Base-by-base conservation (phyloP, 2,329 filamentous ascomycete genomes). In the Pestalotiopsis sp. region DNA sequence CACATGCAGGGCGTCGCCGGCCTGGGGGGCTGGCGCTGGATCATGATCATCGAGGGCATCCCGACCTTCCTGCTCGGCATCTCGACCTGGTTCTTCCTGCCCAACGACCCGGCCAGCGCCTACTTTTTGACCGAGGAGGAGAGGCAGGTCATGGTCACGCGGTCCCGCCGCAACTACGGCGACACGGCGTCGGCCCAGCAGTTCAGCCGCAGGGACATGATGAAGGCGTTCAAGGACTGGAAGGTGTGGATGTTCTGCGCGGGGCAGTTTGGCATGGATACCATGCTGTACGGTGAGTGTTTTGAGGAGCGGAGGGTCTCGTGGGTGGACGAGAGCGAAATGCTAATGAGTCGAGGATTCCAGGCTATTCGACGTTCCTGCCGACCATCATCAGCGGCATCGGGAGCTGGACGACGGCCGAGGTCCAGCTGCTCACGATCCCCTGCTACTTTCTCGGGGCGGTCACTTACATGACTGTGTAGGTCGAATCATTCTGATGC, bases 381-480 rank as follows among this genome's bases (percentile, higher is more conserved):
- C 93, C 93, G 0, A 94, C 92, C 4, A 95, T 95, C 72, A 93
- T 95, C 77, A 83, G 88, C 57, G 89, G 86, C 3, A 87, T 95
- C 65, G 90, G 91, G 3, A 69, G 73, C 12, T 93, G 91, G 83
- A 84, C 87, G 0, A 82, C 83, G 0, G 87, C 91, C 0, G 84
- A 92, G 74, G 88, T 93, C 5, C 92, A 95, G 77, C 88, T 93
- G 39, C 85, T 95, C 41, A 95, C 93, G 0, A 92, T 95, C 61
- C 93, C 93, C 0, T 93, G 91, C 78, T 95, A 95, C 76, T 88
- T 89, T 4, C 78, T 94, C 4, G 93, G 92, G 3, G 92, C 92
- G 0, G 83, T 91, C 5, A 87, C 86, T 0, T 95, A 94, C 77
- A 87, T 95, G 77, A 71, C 83, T 9, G 83, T 89, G 2, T 52